Conservation (phyloP, 139 green algal species). For the Picochlorum sp. region DNA sequence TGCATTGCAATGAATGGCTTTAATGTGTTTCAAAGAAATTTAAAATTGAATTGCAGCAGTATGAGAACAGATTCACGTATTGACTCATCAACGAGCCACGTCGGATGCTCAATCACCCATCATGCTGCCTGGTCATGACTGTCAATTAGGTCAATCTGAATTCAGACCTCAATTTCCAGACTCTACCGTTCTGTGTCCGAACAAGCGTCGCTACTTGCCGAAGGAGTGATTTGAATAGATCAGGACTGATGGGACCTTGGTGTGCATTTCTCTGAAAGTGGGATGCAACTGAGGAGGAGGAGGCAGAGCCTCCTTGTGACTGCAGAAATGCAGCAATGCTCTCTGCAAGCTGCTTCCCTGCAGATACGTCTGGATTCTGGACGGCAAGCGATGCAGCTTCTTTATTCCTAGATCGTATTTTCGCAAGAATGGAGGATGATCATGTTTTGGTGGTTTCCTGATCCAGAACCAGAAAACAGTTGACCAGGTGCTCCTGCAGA, state of each 20-base stretch:
- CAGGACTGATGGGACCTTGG: not conserved
- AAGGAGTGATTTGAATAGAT: slow-evolving; percentile 39
- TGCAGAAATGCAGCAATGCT: slow-evolving; percentile 49
- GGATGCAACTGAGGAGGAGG: slow-evolving; percentile 44
- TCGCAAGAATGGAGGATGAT: slow-evolving; percentile 40
- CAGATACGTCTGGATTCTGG: slow-evolving; percentile 5
- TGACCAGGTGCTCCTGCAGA: slow-evolving; percentile 37
- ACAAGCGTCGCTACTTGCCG: slow-evolving; percentile 45
- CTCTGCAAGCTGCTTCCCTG: slow-evolving; percentile 29
- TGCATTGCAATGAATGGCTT: no score
- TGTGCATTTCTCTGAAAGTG: slow-evolving; percentile 41
- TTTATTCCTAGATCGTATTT: slow-evolving; percentile 33
- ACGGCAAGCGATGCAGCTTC: slow-evolving; percentile 10
- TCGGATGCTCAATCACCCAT: no score
- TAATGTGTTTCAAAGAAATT: no score
- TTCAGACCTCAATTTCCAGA: slow-evolving; percentile 54
- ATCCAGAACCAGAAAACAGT: not conserved
- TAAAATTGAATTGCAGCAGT: no score
- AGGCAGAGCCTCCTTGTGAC: slow-evolving; percentile 23
- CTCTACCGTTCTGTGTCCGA: slow-evolving; percentile 33
- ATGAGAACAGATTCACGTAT: no score
- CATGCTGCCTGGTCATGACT: no score
- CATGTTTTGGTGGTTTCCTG: not conserved
- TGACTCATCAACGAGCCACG: no score
- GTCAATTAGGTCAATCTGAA: slow-evolving; percentile 16